Conservation (phyloP, 2,329 filamentous ascomycete species). For the Laburnicola sp. region DNA sequence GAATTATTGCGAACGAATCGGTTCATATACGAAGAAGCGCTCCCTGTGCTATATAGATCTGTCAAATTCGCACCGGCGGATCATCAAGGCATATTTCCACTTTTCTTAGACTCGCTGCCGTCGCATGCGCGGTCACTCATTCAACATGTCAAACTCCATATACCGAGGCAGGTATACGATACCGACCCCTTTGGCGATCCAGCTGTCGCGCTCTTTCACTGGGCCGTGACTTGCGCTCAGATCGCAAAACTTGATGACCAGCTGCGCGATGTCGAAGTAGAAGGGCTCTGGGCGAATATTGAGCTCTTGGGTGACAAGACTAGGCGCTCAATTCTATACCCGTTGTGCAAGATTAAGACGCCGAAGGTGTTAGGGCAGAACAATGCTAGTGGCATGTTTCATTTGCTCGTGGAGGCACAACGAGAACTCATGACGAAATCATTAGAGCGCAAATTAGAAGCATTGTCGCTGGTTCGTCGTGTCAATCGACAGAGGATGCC, state of each 20-base stretch:
- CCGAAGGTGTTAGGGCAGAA: conserved; percentile 17
- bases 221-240: conserved; percentile 33
- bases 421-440: conserved; percentile 9
- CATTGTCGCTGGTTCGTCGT: too few species aligned
- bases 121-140: conserved; percentile 21
- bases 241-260: conserved; percentile 20
- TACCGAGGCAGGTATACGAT: conserved; percentile 7
- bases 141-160: conserved; percentile 17
- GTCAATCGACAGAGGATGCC: too few species aligned
- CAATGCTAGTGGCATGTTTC: conserved; percentile 11
- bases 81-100: conserved; percentile 22
- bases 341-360: conserved; percentile 27
- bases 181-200: conserved; percentile 3
- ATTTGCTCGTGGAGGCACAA: conserved; percentile 9
- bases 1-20: conserved; percentile 18
- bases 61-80: conserved; percentile 20
- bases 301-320: neutral
- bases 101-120: conserved; percentile 24
- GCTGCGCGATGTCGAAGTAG: conserved; percentile 18
- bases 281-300: conserved; percentile 11
- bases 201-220: conserved; percentile 19
- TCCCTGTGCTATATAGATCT: conserved; percentile 27
- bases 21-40: conserved; percentile 29
- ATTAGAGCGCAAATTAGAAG: conserved; percentile 1
- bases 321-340: conserved; percentile 14